Percentiles rank a stretch among this genome's conserved stretches.
phyloP scores from a whole-genome alignment of 2,329 filamentous ascomycete genomes.

The Sclerotinia sclerotiorum region DNA sequence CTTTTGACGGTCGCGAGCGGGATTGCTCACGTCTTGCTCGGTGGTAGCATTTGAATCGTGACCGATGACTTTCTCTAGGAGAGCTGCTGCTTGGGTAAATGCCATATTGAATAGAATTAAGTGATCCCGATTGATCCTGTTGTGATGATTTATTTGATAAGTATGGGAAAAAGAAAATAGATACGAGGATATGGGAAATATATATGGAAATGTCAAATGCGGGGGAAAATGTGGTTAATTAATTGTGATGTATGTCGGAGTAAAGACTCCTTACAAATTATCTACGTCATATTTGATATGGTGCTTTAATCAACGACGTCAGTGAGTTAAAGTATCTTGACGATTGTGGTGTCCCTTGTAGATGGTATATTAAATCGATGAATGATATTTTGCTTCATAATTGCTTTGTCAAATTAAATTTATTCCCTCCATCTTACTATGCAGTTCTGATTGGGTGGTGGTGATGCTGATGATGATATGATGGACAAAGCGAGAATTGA shows the following conservation, averaged over 20 bases:
- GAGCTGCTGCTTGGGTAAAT: constrained; percentile 64
- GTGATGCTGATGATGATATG: too few species aligned
- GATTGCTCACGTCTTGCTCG: constrained; percentile 68
- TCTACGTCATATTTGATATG: constrained; percentile 3
- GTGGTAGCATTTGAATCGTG: constrained; percentile 65
- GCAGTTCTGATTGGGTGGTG: too few species aligned
- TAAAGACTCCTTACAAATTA: neutral
- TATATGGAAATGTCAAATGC: neutral
- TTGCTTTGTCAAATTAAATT: neutral
- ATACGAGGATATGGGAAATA: neutral
- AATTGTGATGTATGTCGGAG: neutral
- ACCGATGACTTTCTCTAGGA: constrained; percentile 65
- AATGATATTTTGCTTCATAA: neutral
- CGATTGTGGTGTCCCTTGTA: neutral
- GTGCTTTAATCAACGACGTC: constrained; percentile 12
- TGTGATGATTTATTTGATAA: neutral
- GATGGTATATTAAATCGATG: neutral
- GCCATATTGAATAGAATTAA: constrained; percentile 47
- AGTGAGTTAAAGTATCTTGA: neutral
- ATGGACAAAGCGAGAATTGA: too few species aligned
- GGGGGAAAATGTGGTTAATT: neutral
- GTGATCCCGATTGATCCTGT: neutral
- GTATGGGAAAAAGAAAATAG: neutral
- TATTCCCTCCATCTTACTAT: neutral
- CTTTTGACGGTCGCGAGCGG: constrained; percentile 50